Percentiles rank a stretch among this genome's conserved stretches.
Conservation (phyloP, 805 yeast genomes). For the Yamadazyma sp. region DNA sequence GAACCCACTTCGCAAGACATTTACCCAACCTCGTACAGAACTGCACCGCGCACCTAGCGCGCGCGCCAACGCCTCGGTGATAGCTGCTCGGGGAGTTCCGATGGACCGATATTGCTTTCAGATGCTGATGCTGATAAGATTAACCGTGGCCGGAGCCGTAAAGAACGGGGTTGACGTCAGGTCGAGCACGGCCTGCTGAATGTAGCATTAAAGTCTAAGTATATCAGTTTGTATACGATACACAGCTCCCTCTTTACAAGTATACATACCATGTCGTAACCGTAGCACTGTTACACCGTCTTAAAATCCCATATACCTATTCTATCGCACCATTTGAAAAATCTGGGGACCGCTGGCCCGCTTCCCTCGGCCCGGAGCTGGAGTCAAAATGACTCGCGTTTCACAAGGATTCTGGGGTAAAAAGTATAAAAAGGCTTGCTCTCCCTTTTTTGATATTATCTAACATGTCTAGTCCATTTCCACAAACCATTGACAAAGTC, state of each 20-base stretch:
- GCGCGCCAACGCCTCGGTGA: conserved; percentile 7
- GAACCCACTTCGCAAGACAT: too few species aligned
- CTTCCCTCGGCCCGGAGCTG: conserved; percentile 5
- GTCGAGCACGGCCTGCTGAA: too few species aligned
- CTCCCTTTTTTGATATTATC: conserved; percentile 9
- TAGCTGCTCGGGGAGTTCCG: conserved; percentile 9
- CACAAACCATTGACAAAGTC: conserved; percentile 41
- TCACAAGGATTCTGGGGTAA: conserved; percentile 13
- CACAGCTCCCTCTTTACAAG: too few species aligned
- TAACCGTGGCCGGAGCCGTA: conserved; percentile 5
- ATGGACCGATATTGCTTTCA: conserved; percentile 10
- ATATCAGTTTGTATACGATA: too few species aligned
- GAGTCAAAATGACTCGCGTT: conserved; percentile 6
- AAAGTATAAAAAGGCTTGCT: conserved; percentile 18
- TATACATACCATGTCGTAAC: too few species aligned
- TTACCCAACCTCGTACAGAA: too few species aligned
- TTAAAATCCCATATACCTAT: too few species aligned
- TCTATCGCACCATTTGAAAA: too few species aligned
- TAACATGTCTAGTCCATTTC: conserved; percentile 45
- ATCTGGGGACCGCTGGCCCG: conserved; percentile 1
- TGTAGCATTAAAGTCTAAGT: too few species aligned
- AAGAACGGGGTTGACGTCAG: too few species aligned
- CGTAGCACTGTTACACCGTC: too few species aligned
- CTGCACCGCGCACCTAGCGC: neutral
- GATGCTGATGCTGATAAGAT: conserved; percentile 1